Percentiles rank a stretch among this genome's conserved stretches.
These are phyloP conservation scores for Backusella australiensis DNA, from an alignment of 192 early-diverging fungal genomes.

Conservation along the genomic window DNA sequence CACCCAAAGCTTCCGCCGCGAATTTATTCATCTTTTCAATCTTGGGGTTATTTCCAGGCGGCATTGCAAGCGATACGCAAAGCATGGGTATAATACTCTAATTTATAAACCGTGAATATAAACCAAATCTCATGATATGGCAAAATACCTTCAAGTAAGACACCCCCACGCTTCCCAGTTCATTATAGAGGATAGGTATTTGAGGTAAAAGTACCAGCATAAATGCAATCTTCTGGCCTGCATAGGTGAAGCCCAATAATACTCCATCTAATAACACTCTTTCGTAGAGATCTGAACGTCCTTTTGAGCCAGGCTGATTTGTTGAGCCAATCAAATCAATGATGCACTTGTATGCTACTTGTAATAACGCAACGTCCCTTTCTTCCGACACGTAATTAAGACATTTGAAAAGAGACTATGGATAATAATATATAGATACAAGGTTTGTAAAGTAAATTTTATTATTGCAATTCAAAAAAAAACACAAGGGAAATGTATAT, in stretches of 20 bases:
- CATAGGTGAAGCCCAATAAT: not conserved
- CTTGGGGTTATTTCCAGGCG: not conserved
- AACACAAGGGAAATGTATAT: not conserved
- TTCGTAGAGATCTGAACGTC: slow-evolving; percentile 7
- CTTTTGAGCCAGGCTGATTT: not conserved
- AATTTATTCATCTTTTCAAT: not conserved
- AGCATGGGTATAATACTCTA: not conserved
- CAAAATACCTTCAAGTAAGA: slow-evolving; percentile 2
- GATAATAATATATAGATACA: not conserved
- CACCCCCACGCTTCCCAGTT: not conserved
- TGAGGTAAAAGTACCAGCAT: not conserved
- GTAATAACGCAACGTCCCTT: not conserved
- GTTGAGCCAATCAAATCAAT: slow-evolving; percentile 9
- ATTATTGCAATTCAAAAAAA: not conserved
- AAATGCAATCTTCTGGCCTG: slow-evolving; percentile 10
- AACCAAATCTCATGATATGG: not conserved
- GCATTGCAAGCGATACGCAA: slow-evolving; percentile 4
- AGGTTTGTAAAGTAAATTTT: not conserved
- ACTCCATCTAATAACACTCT: slow-evolving; percentile 17
- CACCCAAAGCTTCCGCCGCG: not conserved
- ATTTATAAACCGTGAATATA: not conserved
- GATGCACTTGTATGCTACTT: slow-evolving; percentile 20
- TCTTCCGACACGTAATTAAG: slow-evolving; percentile 17
- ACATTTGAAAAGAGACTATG: slow-evolving; percentile 21
- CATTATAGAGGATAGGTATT: not conserved